Base-by-base conservation (phyloP, 2,329 filamentous ascomycete genomes). In the Neocucurbitaria cava region DNA sequence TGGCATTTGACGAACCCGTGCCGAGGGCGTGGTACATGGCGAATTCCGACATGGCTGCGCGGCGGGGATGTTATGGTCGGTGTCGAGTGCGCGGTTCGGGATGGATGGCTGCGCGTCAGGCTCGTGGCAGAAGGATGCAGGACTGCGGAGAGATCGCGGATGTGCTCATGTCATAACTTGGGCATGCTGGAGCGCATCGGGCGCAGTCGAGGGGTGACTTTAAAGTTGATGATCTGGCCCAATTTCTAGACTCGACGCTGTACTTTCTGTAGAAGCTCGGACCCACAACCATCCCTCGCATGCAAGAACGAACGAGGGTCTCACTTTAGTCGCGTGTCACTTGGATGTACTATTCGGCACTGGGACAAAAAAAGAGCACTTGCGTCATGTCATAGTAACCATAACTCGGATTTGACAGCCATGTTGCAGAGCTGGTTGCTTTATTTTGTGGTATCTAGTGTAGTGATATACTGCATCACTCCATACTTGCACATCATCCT, bases 11-110 rank as follows among this genome's bases (percentile, higher is more conserved):
- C n/a, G 67, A 55, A 52, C 59, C 64, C 49, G 70, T 64, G 38
- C 66, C 71, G 33, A 72, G 59, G 54, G 74, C 67, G 56, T 76
- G 72, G 58, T 76, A 75, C 71, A 71, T 71, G 26, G 58, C 58
- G 59, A 70, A 76, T 13, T 77, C 74, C 57, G 72, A 69, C 71
- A 76, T 76, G 65, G 43, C 64, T 51, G 65, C 58, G 64, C 62
- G 62, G 66, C 67, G 66, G 66, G 62, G 61, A 50, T 58, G 56
- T 49, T 56, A 39, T 36, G 49, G 47, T 49, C 49, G 51, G 26
- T 52, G 56, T 62, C 49, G 59, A 57, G 36, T 18, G 36, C 50
- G 59, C 56, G 36, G n/a, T 38, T 15, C 20, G 40, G 28, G 50
- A 52, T 48, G 56, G 42, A 49, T 50, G 46, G 52, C 52, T 49